Evolutionary conservation across 257 asterid species (phyloP), one percentile per base, ranked within the genome.

Genomic region (Nicotiana tomentosiformis): DNA sequence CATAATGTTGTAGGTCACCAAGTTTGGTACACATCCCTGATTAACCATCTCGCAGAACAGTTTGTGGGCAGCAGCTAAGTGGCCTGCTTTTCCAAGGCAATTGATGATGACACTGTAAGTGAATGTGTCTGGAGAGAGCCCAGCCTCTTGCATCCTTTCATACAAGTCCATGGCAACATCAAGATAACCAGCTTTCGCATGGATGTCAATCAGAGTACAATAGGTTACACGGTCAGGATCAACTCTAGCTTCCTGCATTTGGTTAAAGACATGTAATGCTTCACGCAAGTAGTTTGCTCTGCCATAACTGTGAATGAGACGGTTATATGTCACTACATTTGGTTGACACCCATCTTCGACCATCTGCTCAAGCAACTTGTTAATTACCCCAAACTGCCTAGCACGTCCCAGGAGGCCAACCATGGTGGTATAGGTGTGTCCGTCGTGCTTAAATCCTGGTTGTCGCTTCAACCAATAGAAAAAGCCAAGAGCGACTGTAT

Each of bases 341-440:
- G 99, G 99, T 68, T 90, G 87, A 82, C 98, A 96, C 33, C 97
- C 97, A 60, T 94, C 98, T 53, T 37, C 84, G 32, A 90, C 89
- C 99, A 96, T 94, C 90, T 94, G 97, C 61, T 89, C 88, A 39
- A 94, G 97, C 84, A 96, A 87, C 84, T 87, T 92, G 86, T 92
- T 87, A 83, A 93, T 91, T 67, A 87, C 88, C 12, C 89, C 93
- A 77, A 96, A 96, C 85, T 94, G 97, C 79, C 91, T 83, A 9
- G 97, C 93, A 66, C 97, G 96, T n/a, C 99, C 99, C 85, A 94
- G 97, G 66, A 94, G 92, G 37, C 99, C 99, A 26, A 94, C 94
- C 98, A 94, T 94, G 84, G 99, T 96, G 65, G 99, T 96, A 84
- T 96, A 96, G 0, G 98, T 94, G 77, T 94, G 98, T 1, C 97